phyloP scores from a whole-genome alignment of 148 eudicot species.

The Rhododendron vialii region DNA sequence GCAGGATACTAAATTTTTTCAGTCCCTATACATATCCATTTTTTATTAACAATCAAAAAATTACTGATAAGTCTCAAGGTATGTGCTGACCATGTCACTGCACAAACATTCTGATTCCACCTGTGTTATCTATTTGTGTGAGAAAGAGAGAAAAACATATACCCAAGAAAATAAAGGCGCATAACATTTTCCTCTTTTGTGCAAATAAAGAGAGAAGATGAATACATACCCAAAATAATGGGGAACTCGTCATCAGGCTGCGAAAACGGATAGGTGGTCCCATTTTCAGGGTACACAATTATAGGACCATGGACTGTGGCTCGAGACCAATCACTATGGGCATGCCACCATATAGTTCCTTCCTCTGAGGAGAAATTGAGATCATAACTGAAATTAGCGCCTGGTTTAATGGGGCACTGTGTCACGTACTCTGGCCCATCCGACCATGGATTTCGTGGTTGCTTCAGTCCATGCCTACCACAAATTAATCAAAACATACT shows the following conservation, averaged over 20 bases:
- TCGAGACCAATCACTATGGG: constrained; percentile 8
- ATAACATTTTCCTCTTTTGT: neutral
- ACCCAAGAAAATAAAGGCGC: neutral
- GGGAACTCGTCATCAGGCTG: neutral
- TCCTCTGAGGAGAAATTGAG: neutral
- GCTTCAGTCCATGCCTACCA: constrained; percentile 3
- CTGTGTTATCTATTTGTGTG: neutral
- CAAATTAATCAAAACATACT: neutral
- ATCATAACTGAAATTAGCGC: neutral
- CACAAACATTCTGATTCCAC: neutral
- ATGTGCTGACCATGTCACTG: neutral
- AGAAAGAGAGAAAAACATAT: too few species aligned
- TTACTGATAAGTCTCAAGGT: neutral
- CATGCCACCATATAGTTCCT: constrained; percentile 9
- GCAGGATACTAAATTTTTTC: too few species aligned
- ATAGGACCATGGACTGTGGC: constrained; percentile 5
- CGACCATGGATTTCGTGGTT: constrained; percentile 9
- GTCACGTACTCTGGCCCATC: constrained; percentile 5
- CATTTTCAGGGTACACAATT: neutral
- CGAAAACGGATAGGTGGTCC: neutral
- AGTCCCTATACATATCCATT: too few species aligned
- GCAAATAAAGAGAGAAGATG: neutral
- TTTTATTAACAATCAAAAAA: neutral
- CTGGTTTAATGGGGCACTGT: constrained; percentile 3
- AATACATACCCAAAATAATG: neutral